Base-by-base conservation (phyloP, 176 grass and related monocot species). In the Triticum turgidum region DNA sequence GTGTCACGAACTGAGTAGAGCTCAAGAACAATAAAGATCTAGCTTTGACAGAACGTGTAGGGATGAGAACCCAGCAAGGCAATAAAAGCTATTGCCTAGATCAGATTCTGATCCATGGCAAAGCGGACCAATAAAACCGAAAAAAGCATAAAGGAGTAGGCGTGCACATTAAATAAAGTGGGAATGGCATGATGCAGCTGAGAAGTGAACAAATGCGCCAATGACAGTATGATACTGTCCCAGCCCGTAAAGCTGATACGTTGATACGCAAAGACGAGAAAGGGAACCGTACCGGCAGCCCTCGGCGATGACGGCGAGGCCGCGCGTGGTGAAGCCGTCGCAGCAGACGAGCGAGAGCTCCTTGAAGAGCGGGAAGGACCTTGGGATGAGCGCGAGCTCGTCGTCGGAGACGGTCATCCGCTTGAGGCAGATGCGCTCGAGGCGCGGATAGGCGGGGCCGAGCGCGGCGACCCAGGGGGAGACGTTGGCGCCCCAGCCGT, bases 341-440 rank as follows among this genome's bases (percentile, higher is more conserved):
- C 96, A 98, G 92, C 91, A 95, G 27, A 96, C 88, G 10, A 98
- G 89, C 33, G 92, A 86, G 82, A 98, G 92, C 20, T 93, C 93
- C 81, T 49, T 95, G 81, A 98, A 94, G 24, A 76, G 74, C 68
- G 91, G 91, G 82, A 94, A 98, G 0, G 84, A 92, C 6, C 45
- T 89, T 27, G 93, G 88, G 25, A 98, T 45, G 63, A 94, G 72
- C 5, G 39, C 67, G 77, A 98, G 93, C 75, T 93, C 91, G 39
- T 87, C 93, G 72, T 98, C 92, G 65, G 92, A 68, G 61, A 98
- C 85, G 76, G 91, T 87, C 93, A 98, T 98, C 59, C 96, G 89
- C 86, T 98, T 98, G 86, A 98, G 93, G 76, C 93, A 91, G 85
- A 98, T 89, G 68, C 91, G 89, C 84, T 94, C 92, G 59, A 98